Conservation (phyloP, 768 basidiomycete species). For the Hydnum rufescens region DNA sequence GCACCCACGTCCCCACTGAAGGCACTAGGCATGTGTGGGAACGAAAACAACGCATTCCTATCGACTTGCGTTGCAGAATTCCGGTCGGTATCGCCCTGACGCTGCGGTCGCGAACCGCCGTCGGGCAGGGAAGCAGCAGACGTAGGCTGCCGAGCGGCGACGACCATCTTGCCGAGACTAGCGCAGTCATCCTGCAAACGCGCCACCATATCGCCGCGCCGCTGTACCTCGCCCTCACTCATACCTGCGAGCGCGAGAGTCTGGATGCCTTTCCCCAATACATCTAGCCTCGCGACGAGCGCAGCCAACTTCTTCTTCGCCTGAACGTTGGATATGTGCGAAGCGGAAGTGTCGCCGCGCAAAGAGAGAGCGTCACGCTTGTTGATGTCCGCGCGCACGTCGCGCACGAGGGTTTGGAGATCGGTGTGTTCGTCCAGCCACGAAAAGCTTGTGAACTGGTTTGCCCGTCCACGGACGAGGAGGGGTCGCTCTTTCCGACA, state of each 20-base stretch:
- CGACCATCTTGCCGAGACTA: slow-evolving; percentile 70
- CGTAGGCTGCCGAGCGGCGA: slow-evolving; percentile 28
- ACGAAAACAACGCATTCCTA: slow-evolving; percentile 38
- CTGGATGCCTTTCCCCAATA: slow-evolving; percentile 47
- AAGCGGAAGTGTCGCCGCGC: slow-evolving; percentile 46
- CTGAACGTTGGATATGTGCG: slow-evolving; percentile 62
- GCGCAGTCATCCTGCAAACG: slow-evolving; percentile 80
- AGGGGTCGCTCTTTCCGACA: slow-evolving; percentile 22
- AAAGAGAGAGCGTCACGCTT: slow-evolving; percentile 70
- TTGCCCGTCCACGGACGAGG: slow-evolving; percentile 10
- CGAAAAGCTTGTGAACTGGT: slow-evolving; percentile 48
- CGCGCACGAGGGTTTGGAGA: slow-evolving; percentile 54
- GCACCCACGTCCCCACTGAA: slow-evolving; percentile 9
- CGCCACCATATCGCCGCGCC: slow-evolving; percentile 77
- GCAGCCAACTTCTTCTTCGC: slow-evolving; percentile 74
- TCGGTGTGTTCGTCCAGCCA: slow-evolving; percentile 86
- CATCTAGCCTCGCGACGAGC: slow-evolving; percentile 51
- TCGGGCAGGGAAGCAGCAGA: slow-evolving; percentile 14
- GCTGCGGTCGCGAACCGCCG: slow-evolving; percentile 13
- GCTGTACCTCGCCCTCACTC: slow-evolving; percentile 79
- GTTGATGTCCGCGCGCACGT: slow-evolving; percentile 71
- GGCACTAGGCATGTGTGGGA: slow-evolving; percentile 13
- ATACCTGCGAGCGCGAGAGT: slow-evolving; percentile 48
- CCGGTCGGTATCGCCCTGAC: slow-evolving; percentile 18
- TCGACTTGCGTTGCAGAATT: slow-evolving; percentile 34